These are phyloP conservation scores for Plenodomus biglobosus DNA, from an alignment of 2,329 filamentous ascomycete species.

Conservation along the genomic window DNA sequence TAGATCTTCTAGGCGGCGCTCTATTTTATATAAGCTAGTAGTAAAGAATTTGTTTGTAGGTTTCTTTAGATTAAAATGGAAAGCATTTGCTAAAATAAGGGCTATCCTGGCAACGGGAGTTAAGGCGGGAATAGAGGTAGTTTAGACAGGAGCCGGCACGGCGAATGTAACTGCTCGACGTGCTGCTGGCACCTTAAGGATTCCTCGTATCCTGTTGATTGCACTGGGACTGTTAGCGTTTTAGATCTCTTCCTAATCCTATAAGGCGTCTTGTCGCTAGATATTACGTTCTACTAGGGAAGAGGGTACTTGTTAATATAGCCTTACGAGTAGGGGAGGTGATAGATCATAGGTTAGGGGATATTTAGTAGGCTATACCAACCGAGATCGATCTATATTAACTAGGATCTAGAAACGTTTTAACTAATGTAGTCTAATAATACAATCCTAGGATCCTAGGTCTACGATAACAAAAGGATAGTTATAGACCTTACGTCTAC, in stretches of 20 bases:
- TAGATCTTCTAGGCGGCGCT: background rate
- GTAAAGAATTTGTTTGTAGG: background rate
- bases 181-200: too few species aligned
- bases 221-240: too few species aligned
- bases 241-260: too few species aligned
- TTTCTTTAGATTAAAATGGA: background rate
- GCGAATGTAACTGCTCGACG: too few species aligned
- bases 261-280: too few species aligned
- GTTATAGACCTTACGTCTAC: background rate
- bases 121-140: background rate
- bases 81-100: background rate
- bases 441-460: background rate
- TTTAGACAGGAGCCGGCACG: too few species aligned
- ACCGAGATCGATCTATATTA: background rate
- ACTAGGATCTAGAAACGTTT: background rate
- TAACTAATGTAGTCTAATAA: conserved; percentile 1
- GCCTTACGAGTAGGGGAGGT: too few species aligned
- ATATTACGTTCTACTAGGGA: too few species aligned
- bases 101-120: background rate
- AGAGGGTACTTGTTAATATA: too few species aligned
- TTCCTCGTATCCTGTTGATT: too few species aligned
- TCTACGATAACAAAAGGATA: background rate
- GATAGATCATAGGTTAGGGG: background rate
- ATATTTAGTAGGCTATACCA: background rate
- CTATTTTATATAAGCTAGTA: background rate